Conservation (phyloP, 2,329 filamentous ascomycete genomes). For the Kalmusia sp. region DNA sequence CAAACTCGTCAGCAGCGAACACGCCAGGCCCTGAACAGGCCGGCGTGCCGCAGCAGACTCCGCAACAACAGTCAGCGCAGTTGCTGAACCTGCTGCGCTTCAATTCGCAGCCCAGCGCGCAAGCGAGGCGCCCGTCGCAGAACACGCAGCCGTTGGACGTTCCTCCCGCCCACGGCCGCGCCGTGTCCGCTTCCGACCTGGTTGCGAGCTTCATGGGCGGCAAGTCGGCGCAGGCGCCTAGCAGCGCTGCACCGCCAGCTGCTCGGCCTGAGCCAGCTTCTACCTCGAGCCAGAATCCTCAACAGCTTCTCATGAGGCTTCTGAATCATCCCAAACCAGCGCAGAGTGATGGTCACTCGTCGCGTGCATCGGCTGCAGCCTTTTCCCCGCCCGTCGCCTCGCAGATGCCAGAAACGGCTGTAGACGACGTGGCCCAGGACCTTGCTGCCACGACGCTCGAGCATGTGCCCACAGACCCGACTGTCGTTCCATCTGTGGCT, state of each 20-base stretch:
- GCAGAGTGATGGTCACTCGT: constrained; percentile 37
- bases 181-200: constrained; percentile 63
- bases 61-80: constrained; percentile 57
- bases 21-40: constrained; percentile 48
- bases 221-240: constrained; percentile 45
- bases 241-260: constrained; percentile 34
- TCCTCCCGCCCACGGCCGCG: constrained; percentile 37
- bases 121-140: constrained; percentile 43
- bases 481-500: constrained; percentile 30
- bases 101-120: constrained; percentile 56
- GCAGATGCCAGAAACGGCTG: constrained; percentile 50
- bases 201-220: constrained; percentile 63
- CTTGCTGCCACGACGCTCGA: constrained; percentile 54
- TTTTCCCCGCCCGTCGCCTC: constrained; percentile 37
- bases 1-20: constrained; percentile 57
- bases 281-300: constrained; percentile 66
- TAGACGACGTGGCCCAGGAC: constrained; percentile 54
- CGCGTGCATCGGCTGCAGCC: constrained; percentile 32
- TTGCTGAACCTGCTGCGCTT: constrained; percentile 72
- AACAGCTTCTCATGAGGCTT: constrained; percentile 84
- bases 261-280: constrained; percentile 37
- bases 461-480: constrained; percentile 41
- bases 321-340: constrained; percentile 74
- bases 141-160: constrained; percentile 27
- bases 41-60: constrained; percentile 51